Percentiles rank a stretch among this genome's conserved stretches.
These are phyloP conservation scores for Kuraishia capsulata DNA, from an alignment of 805 yeast species.

Conservation along the genomic window DNA sequence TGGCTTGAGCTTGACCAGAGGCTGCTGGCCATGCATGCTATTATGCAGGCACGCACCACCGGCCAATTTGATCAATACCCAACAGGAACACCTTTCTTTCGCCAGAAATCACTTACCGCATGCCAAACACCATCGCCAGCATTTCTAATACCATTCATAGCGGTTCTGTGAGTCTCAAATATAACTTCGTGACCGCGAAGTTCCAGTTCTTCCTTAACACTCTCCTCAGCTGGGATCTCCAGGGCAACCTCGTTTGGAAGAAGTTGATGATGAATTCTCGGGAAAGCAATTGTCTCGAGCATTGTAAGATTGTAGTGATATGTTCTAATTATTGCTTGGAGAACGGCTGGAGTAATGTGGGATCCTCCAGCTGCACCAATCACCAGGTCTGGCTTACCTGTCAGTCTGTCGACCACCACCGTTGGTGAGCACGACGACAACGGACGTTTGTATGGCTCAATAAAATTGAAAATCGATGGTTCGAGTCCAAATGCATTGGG, in stretches of 20 bases:
- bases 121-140: constrained; percentile 33
- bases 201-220: constrained; percentile 25
- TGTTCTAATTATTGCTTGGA: constrained; percentile 68
- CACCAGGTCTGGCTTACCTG: constrained; percentile 47
- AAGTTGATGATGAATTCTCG: constrained; percentile 85
- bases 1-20: no score
- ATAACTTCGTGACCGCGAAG: constrained; percentile 41
- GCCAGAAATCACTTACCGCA: constrained; percentile 88
- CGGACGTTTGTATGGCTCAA: constrained; percentile 73
- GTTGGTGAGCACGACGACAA: constrained; percentile 78
- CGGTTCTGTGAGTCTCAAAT: constrained; percentile 36
- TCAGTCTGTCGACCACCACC: constrained; percentile 36
- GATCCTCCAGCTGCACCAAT: constrained; percentile 96
- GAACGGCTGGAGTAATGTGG: constrained; percentile 70
- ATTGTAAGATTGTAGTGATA: constrained; percentile 51
- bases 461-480: constrained; percentile 75
- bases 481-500: constrained; percentile 71
- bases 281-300: constrained; percentile 64
- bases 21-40: no score
- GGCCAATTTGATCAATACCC: no score
- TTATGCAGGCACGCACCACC: no score
- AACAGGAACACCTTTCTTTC: constrained; percentile 69
- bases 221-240: constrained; percentile 42
- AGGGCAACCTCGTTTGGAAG: constrained; percentile 60
- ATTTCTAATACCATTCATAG: constrained; percentile 46